Base-by-base conservation (phyloP, 257 asterid species). In the Anisodus acutangulus region DNA sequence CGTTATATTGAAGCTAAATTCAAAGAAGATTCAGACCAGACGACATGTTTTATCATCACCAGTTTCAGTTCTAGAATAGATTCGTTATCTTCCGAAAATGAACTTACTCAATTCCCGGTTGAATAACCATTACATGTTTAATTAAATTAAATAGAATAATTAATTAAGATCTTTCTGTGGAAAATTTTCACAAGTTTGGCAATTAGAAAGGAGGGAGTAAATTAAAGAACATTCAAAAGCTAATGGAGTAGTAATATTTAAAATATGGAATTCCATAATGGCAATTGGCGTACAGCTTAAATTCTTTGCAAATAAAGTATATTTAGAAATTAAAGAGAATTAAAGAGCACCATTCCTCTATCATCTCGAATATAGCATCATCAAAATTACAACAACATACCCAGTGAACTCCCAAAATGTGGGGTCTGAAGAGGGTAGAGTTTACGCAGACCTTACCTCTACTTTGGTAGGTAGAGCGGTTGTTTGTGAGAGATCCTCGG, bases 331-430 rank as follows among this genome's bases (percentile, higher is more conserved):
- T 39, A 80, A 71, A 72, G 55, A 71, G 26, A 19, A 1, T n/a
- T 71, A 43, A 59, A 43, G 74, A 81, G 43, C 41, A 62, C 74
- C 84, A 35, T 62, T 63, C 47, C 12, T 63, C 47, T 26, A 22
- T 62, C 41, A 68, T 59, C 72, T 81, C 60, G 84, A 81, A 81
- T 81, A 81, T 59, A 62, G 72, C 15, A 81, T 81, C 84, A 80
- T 59, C 16, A 81, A 41, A 11, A 57, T 59, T 22, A 22, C 26
- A 22, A 22, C 26, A 22, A 22, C 26, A 22, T 22, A 22, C 26
- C 26, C 26, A 0, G 26, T 22, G 26, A 22, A 22, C 26, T 22
- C 26, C 26, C 26, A 22, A 0, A 22, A 22, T 22, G 0, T 22
- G 26, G 26, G 26, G 26, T 22, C 26, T 22, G 26, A 0, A 0